Evolutionary conservation across 805 yeast species (phyloP), one percentile per base, ranked within the genome.

Genomic region (Isabelozyma heimii): DNA sequence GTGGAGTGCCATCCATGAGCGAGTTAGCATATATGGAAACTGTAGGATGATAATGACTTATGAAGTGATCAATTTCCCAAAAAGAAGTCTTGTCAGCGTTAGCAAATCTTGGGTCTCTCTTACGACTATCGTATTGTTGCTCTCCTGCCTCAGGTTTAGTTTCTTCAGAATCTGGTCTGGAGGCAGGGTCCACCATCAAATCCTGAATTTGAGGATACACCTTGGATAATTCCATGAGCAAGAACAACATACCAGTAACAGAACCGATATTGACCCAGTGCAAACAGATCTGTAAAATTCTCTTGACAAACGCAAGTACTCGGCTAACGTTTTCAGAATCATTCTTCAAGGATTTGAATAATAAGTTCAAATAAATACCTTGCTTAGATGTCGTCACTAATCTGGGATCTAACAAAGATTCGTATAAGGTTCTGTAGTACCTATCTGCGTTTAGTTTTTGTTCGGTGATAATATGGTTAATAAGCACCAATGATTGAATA

Each of bases 71-170:
- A 9, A 91, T 63, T 71, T 94, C 99, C 97, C 97, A 94, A 45
- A 92, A 67, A 1, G 92, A 84, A 0, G 97, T 76, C 43, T 77
- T 79, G 41, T 83, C 84, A 5, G 97, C 97, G 63, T 89, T 79
- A n/a, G 97, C 89, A 63, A 69, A 90, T 55, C 81, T 77, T n/a
- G 99, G 99, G 63, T 94, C 98, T 65, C 98, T 83, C 62, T 89
- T 89, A 60, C 83, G 83, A 35, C 95, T 82, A 67, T 94, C 97
- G 63, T 94, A 94, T 10, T 54, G 58, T 7, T 43, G 43, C 40
- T 55, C 52, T 38, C 41, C 55, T 26, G 39, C 51, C 28, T 48
- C 47, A 28, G 30, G 43, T 43, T 50, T 40, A 37, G 51, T 47
- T 30, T 56, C 55, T 37, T 50, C 53, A 15, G 56, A 61, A 37